Base-by-base conservation (phyloP, 768 basidiomycete genomes). In the Hypholoma fasciculare region DNA sequence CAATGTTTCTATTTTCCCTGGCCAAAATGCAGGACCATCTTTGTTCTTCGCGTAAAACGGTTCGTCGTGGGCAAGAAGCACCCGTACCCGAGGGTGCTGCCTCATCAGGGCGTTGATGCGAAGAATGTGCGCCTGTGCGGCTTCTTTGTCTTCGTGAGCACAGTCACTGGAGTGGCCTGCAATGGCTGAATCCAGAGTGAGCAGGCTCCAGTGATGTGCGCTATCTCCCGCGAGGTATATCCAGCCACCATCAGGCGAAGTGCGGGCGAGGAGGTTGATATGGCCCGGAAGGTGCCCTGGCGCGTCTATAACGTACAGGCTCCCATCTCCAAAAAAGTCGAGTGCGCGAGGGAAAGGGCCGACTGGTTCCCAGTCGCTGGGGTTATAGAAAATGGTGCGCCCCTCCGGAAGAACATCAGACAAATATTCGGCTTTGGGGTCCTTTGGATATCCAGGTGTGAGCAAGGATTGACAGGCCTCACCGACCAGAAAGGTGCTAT, bases 281-380 rank as follows among this genome's bases (percentile, higher is more conserved):
- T 87, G 85, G 0, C 86, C 86, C 0, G 71, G 67, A 23, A 83
- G 63, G 65, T 87, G 85, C 0, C 86, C 85, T 1, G 83, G 76
- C 3, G 83, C 77, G 61, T 87, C 81, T 57, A 87, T 64, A 59
- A 87, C 74, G 62, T 83, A 86, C 40, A 84, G 65, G 62, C 80
- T 82, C 6, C 85, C 85, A 58, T 88, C 85, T 17, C 76, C 77
- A 62, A 79, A 84, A 62, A 76, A 79, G 69, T 87, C 84, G 17
- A 79, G 63, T 3, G 81, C 79, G 23, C 65, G 74, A 19, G 81
- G 79, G 65, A 83, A 84, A 3, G 82, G 81, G 0, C 82, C 83
- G 47, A 85, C 64, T 26, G 80, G 70, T 37, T 64, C 63, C 69
- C 77, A 74, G 1, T 72, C 74, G 7, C 62, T 57, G 39, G 65